Conservation (phyloP, 2,329 filamentous ascomycete genomes). For the Neoscytalidium dimidiatum region DNA sequence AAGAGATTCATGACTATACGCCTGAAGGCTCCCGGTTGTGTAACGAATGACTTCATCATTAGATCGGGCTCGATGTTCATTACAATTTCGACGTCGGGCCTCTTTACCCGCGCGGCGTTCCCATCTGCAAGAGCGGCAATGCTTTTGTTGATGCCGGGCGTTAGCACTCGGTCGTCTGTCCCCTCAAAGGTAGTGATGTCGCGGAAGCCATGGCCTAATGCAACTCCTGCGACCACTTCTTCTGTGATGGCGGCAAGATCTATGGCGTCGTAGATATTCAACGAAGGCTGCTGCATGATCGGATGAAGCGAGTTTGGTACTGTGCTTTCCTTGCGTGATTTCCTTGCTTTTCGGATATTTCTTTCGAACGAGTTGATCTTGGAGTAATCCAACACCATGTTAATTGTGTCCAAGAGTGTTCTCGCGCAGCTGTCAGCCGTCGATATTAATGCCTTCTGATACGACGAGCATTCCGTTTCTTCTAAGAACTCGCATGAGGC, state of each 20-base stretch:
- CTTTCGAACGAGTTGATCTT: slow-evolving; percentile 47
- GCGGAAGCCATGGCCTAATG: slow-evolving; percentile 50
- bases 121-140: neutral
- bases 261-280: slow-evolving; percentile 37
- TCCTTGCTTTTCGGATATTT: slow-evolving; percentile 31
- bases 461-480: slow-evolving; percentile 43
- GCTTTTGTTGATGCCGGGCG: neutral
- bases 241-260: slow-evolving; percentile 52
- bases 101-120: neutral
- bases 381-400: slow-evolving; percentile 46
- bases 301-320: slow-evolving; percentile 23
- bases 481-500: slow-evolving; percentile 54
- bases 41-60: slow-evolving; percentile 50
- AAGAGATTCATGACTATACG: slow-evolving; percentile 53
- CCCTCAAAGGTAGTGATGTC: slow-evolving; percentile 22
- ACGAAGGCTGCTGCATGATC: slow-evolving; percentile 27
- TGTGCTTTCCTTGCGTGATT: slow-evolving; percentile 22
- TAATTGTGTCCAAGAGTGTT: slow-evolving; percentile 53
- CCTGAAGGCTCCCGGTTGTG: slow-evolving; percentile 50
- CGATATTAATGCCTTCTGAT: slow-evolving; percentile 46
- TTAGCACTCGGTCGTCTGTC: neutral
- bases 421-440: slow-evolving; percentile 54
- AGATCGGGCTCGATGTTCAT: slow-evolving; percentile 44
- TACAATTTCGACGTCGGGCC: slow-evolving; percentile 41
- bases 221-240: slow-evolving; percentile 58